phyloP scores from a whole-genome alignment of 768 basidiomycete species.

The Neoboletus subvelutipes region DNA sequence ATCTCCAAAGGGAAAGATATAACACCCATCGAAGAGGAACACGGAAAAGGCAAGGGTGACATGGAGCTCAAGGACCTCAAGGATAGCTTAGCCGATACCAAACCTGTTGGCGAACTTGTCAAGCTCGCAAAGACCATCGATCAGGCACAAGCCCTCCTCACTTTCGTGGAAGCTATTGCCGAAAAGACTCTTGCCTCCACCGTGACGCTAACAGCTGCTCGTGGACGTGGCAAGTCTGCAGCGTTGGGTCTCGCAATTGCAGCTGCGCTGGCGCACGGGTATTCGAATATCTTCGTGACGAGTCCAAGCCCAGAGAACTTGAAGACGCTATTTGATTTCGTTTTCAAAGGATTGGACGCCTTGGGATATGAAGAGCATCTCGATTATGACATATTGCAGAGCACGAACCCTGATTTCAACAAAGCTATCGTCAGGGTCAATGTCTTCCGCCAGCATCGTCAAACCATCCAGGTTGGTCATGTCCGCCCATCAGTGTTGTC shows the following conservation, averaged over 20 bases:
- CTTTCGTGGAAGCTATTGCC: constrained; percentile 91
- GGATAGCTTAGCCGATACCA: constrained; percentile 73
- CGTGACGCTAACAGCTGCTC: constrained; percentile 89
- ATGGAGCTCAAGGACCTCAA: constrained; percentile 76
- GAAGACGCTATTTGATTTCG: constrained; percentile 96
- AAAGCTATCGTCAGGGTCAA: constrained; percentile 96
- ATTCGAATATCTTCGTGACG: constrained; percentile 97
- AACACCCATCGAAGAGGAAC: constrained; percentile 53
- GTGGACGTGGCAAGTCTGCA: constrained; percentile 96
- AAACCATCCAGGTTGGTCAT: constrained; percentile 87
- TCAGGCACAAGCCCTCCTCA: constrained; percentile 91
- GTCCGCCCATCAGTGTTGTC: background rate
- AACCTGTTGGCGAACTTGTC: constrained; percentile 85
- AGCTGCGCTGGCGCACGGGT: constrained; percentile 88
- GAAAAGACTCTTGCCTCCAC: constrained; percentile 94
- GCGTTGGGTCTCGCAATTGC: constrained; percentile 95
- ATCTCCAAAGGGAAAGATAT: constrained; percentile 96
- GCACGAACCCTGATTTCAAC: constrained; percentile 91
- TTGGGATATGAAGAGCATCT: constrained; percentile 96
- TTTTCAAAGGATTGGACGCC: constrained; percentile 94
- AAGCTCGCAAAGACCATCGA: constrained; percentile 90
- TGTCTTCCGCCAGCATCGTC: constrained; percentile 87
- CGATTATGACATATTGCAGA: constrained; percentile 95
- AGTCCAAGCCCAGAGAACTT: constrained; percentile 97
- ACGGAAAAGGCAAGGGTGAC: constrained; percentile 51